Base-by-base conservation (phyloP, 805 yeast species). In the Dipodascopsis uninucleata region DNA sequence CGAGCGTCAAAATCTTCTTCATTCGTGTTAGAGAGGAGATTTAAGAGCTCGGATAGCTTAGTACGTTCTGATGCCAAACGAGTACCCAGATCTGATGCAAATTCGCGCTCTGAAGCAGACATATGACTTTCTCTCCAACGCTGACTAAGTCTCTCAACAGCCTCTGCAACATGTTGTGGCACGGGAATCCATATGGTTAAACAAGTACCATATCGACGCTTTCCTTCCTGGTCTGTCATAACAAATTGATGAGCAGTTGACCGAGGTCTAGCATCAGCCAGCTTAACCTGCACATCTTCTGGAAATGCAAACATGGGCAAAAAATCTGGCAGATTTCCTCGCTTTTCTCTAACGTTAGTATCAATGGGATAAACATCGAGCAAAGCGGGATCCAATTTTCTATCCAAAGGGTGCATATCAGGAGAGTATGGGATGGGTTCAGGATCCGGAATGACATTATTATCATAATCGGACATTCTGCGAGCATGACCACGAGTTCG, bases 221-320 rank as follows among this genome's bases (percentile, higher is more conserved):
- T 39, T 8, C 51, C 51, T 14, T 42, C 45, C 22, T 41, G 39
- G 20, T 50, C 40, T 17, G 56, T 52, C 56, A 52, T 45, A 3
- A 39, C 56, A 39, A 52, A 52, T 23, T 43, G 41, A 31, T 52
- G 56, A 46, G 51, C 45, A 1, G 47, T 43, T 5, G 52, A 39
- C n/a, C 29, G 28, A 5, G 56, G 56, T 17, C 49, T 29, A 18
- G 20, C 24, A 17, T 39, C 49, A 14, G 56, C 35, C 6, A 38
- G 39, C 20, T 39, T 21, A 17, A 52, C 41, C 17, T 36, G 44
- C 5, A 50, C 32, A 23, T 50, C 56, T 36, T 45, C 43, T 8
- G 56, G 56, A 31, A 52, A 52, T 6, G 49, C 52, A 46, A 52
- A 52, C 56, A 52, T 52, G 10, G 56, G 56, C 21, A 52, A 49